phyloP scores from a whole-genome alignment of 176 grass and related monocot genomes.

The Rhipidocladum racemiflorum region DNA sequence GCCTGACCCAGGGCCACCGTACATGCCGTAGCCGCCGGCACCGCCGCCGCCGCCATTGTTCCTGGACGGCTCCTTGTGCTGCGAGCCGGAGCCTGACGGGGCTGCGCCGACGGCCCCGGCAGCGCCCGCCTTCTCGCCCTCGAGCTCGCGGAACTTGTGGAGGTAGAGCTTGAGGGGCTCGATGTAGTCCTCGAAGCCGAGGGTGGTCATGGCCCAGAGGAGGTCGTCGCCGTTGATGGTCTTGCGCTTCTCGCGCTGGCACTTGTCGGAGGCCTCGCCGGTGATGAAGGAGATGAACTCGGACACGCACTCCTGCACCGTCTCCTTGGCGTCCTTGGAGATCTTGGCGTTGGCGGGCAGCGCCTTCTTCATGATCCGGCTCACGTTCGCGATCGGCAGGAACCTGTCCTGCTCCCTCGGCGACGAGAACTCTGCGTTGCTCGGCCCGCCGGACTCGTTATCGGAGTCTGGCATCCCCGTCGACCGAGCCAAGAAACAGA shows the following conservation, averaged over 20 bases:
- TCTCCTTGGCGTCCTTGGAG: slow-evolving; percentile 97
- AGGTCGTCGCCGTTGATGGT: slow-evolving; percentile 98
- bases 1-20: background rate
- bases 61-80: slow-evolving; percentile 3
- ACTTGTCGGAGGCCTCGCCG: slow-evolving; percentile 97
- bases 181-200: slow-evolving; percentile 95
- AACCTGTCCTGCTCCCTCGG: slow-evolving; percentile 85
- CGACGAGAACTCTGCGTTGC: slow-evolving; percentile 47
- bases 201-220: slow-evolving; percentile 91
- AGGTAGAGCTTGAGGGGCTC: slow-evolving; percentile 94
- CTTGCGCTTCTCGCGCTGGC: slow-evolving; percentile 97
- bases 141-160: slow-evolving; percentile 91
- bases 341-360: slow-evolving; percentile 94
- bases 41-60: slow-evolving; percentile 31
- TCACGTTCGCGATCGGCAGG: slow-evolving; percentile 94
- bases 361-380: slow-evolving; percentile 97
- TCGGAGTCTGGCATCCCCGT: slow-evolving; percentile 76
- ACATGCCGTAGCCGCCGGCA: slow-evolving; percentile 34
- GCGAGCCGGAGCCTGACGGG: background rate
- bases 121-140: slow-evolving; percentile 62
- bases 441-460: slow-evolving; percentile 72
- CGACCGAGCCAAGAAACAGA: background rate
- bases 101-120: background rate
- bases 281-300: slow-evolving; percentile 99
- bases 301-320: slow-evolving; percentile 96